Conservation (phyloP, 2,329 filamentous ascomycete species). For the Xylariaceae sp. region DNA sequence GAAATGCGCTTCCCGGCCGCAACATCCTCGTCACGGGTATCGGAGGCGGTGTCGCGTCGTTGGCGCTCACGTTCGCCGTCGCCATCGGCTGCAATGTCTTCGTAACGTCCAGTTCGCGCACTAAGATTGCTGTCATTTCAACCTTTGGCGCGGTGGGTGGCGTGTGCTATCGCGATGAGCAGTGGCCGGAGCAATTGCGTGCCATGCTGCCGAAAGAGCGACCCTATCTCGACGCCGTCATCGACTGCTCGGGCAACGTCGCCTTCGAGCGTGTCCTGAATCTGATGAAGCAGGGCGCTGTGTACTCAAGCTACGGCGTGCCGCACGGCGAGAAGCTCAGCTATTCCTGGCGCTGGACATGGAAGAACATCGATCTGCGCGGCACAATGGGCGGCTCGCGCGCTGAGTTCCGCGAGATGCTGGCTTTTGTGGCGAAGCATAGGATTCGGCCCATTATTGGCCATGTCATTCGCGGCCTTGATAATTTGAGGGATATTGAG, state of each 20-base stretch:
- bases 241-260: slow-evolving; percentile 88
- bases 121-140: slow-evolving; percentile 69
- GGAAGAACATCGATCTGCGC: slow-evolving; percentile 81
- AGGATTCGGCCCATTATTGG: slow-evolving; percentile 75
- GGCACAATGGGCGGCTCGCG: slow-evolving; percentile 90
- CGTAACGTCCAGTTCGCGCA: slow-evolving; percentile 68
- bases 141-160: slow-evolving; percentile 73
- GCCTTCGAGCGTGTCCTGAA: slow-evolving; percentile 61
- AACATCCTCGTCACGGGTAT: slow-evolving; percentile 88
- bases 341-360: slow-evolving; percentile 74
- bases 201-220: slow-evolving; percentile 58
- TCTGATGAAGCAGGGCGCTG: slow-evolving; percentile 73
- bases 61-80: slow-evolving; percentile 73
- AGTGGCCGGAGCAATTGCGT: slow-evolving; percentile 74
- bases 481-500: slow-evolving; percentile 74
- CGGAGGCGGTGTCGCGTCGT: slow-evolving; percentile 84
- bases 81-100: slow-evolving; percentile 72
- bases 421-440: slow-evolving; percentile 69
- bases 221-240: slow-evolving; percentile 71
- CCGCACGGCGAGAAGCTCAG: slow-evolving; percentile 80
- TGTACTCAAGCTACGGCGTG: slow-evolving; percentile 90
- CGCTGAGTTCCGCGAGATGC: slow-evolving; percentile 86
- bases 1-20: slow-evolving; percentile 52
- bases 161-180: slow-evolving; percentile 71
- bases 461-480: slow-evolving; percentile 64